Evolutionary conservation across 2,329 filamentous ascomycete species (phyloP).

Genomic region (Amauroascus niger): DNA sequence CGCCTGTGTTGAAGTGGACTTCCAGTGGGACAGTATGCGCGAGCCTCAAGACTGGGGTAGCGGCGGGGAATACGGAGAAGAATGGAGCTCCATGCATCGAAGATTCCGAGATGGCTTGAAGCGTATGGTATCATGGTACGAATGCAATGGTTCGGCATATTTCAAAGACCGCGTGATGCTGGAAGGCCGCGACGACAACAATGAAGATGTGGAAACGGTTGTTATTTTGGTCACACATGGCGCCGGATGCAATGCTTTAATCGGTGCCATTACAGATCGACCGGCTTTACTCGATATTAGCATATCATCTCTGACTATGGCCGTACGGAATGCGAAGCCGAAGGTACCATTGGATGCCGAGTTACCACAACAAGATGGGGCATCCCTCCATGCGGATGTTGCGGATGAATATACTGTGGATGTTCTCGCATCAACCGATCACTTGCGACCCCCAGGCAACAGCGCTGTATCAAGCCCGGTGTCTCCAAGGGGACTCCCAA

Average conservation of each 20-base stretch:
- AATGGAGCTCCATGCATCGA: slow-evolving; percentile 93
- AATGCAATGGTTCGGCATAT: slow-evolving; percentile 35
- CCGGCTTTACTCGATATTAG: slow-evolving; percentile 84
- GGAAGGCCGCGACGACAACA: slow-evolving; percentile 37
- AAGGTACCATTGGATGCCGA: background rate
- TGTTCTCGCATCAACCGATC: slow-evolving; percentile 51
- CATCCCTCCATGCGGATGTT: slow-evolving; percentile 17
- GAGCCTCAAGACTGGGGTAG: slow-evolving; percentile 71
- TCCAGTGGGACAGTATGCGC: slow-evolving; percentile 89
- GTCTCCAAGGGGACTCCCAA: slow-evolving; percentile 18
- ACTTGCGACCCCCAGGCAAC: slow-evolving; percentile 44
- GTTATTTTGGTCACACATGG: slow-evolving; percentile 87
- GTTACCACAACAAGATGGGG: background rate
- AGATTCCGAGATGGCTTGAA: slow-evolving; percentile 73
- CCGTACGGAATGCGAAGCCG: slow-evolving; percentile 44
- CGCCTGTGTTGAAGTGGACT: slow-evolving; percentile 76
- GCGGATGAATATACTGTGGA: slow-evolving; percentile 49
- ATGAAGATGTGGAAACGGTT: slow-evolving; percentile 63
- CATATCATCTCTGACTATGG: slow-evolving; percentile 86
- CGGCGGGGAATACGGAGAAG: slow-evolving; percentile 79
- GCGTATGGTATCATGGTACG: slow-evolving; percentile 75
- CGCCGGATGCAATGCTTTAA: slow-evolving; percentile 89
- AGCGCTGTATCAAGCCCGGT: slow-evolving; percentile 20
- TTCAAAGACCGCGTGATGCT: slow-evolving; percentile 9
- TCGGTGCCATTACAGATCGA: slow-evolving; percentile 83